Percentiles rank a stretch among this genome's conserved stretches.
Evolutionary conservation across 768 basidiomycete genomes (phyloP).

Genomic region (Podaxis pistillaris): DNA sequence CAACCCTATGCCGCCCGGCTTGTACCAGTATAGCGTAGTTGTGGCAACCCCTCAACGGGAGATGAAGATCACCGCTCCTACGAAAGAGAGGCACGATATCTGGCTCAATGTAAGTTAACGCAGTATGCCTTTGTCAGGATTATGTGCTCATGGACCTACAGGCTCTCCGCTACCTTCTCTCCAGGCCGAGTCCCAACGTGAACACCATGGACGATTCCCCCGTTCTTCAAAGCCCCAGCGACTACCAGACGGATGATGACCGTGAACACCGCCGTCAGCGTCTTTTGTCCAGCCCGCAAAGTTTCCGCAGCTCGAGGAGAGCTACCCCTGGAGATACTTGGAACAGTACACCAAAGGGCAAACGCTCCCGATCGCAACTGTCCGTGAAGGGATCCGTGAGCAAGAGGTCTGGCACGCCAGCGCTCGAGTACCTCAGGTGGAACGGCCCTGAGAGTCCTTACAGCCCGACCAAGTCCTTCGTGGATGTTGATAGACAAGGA

Average conservation of each 20-base stretch:
- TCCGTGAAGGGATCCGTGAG: slow-evolving; percentile 72
- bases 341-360: slow-evolving; percentile 76
- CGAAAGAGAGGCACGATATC: slow-evolving; percentile 94
- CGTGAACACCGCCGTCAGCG: slow-evolving; percentile 34
- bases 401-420: slow-evolving; percentile 89
- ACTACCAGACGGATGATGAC: slow-evolving; percentile 51
- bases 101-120: slow-evolving; percentile 78
- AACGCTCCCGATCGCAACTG: slow-evolving; percentile 76
- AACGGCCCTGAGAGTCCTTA: slow-evolving; percentile 72
- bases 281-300: slow-evolving; percentile 62
- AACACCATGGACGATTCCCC: slow-evolving; percentile 37
- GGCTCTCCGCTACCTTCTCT: slow-evolving; percentile 90
- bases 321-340: slow-evolving; percentile 58
- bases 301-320: slow-evolving; percentile 70
- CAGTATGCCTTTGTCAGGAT: slow-evolving; percentile 13
- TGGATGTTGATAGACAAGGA: slow-evolving; percentile 42
- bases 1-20: slow-evolving; percentile 93
- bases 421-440: slow-evolving; percentile 87
- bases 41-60: slow-evolving; percentile 92
- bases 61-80: slow-evolving; percentile 98
- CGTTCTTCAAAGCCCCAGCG: slow-evolving; percentile 46
- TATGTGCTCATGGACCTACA: slow-evolving; percentile 29
- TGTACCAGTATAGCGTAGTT: slow-evolving; percentile 90
- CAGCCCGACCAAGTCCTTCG: slow-evolving; percentile 71
- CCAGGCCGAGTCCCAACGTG: slow-evolving; percentile 57